Evolutionary conservation across 2,329 filamentous ascomycete genomes (phyloP), one percentile per base, ranked within the genome.

Genomic region (Endoconidiophora polonica): DNA sequence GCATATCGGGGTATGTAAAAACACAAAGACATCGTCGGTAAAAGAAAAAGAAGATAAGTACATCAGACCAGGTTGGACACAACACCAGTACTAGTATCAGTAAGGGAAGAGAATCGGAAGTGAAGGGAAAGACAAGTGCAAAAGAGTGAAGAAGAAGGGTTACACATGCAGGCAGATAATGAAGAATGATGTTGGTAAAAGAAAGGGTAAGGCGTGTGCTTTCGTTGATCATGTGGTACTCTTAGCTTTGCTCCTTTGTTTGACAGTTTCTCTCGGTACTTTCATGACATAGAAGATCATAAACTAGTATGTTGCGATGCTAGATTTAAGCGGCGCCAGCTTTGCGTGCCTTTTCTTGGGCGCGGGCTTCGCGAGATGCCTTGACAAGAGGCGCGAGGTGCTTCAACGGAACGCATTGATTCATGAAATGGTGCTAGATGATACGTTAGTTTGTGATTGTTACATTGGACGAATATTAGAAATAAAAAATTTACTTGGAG

Each of bases 311-410:
- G 6, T 3, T 33, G 29, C 6, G 29, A 33, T 33, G 3, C 29
- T 33, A 2, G 29, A 14, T n/a, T 46, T 33, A 44, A 18, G 45
- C 41, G 41, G 41, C 33, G 3, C 49, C 44, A 26, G 18, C 79
- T 63, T 85, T 85, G 56, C 79, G 76, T 54, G 79, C 79, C 66
- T 85, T 86, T 66, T 96, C 90, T 60, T 90, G 82, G 23, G 83
- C 83, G 63, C 88, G 77, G 56, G 87, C 87, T 62, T 86, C 79
- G 57, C 88, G 77, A 44, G 90, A 90, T 40, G 87, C 83, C 60
- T 81, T 78, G 48, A 96, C 90, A 53, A 96, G 74, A 7, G 90
- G 88, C 23, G 90, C 82, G 49, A 96, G 72, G 53, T 87, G 86
- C 49, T 72, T 72, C 14, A 88, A 65, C 53, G 85, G 82, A 50